Evolutionary conservation across 83 land plant genomes (phyloP).

Genomic region (Isoetes engelmannii): DNA sequence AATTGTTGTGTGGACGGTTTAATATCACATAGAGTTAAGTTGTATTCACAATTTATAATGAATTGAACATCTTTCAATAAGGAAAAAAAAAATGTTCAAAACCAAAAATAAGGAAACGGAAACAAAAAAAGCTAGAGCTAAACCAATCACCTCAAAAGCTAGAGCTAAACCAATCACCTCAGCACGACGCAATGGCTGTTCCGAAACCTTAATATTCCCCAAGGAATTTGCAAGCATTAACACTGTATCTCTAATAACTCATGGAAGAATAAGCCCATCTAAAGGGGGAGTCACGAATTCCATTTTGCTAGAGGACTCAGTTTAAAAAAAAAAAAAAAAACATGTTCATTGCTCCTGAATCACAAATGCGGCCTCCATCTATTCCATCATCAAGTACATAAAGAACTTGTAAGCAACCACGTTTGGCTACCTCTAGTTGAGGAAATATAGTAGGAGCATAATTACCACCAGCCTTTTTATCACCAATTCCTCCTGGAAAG

Average conservation of each 20-base stretch:
- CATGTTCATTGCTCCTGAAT: constrained; percentile 30
- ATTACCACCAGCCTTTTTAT: constrained; percentile 28
- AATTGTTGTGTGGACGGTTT: too few species aligned
- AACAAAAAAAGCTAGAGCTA: background rate
- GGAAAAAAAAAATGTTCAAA: too few species aligned
- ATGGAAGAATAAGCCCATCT: constrained; percentile 29
- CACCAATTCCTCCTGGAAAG: constrained; percentile 33
- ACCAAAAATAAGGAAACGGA: background rate
- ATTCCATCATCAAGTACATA: constrained; percentile 29
- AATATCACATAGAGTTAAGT: too few species aligned
- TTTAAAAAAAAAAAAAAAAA: constrained; percentile 21
- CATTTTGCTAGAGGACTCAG: constrained; percentile 12
- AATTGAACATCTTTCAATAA: background rate
- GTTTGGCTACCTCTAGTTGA: constrained; percentile 14
- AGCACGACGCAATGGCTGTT: constrained; percentile 14
- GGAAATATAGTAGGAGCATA: constrained; percentile 31
- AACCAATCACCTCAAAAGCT: background rate
- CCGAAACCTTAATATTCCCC: constrained; percentile 27
- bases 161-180: constrained; percentile 16
- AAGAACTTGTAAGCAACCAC: constrained; percentile 28
- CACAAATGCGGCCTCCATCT: constrained; percentile 25
- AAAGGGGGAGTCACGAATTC: constrained; percentile 31
- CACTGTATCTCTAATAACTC: constrained; percentile 28
- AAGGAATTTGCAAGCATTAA: constrained; percentile 23
- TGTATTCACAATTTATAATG: background rate